Conservation (phyloP, 2,329 filamentous ascomycete species). For the Penicillium sp. region DNA sequence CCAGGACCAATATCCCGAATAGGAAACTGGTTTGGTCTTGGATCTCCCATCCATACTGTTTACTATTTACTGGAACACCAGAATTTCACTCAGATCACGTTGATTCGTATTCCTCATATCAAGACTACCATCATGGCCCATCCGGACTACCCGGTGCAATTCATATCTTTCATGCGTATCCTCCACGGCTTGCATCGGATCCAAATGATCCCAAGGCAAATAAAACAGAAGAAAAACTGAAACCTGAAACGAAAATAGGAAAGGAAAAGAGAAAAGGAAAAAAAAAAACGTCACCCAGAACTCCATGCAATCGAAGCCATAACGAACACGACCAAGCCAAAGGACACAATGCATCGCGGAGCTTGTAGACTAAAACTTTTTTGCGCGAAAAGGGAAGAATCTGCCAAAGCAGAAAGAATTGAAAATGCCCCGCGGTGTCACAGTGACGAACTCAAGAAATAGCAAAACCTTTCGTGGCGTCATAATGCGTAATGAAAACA, state of each 20-base stretch:
- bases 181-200: slow-evolving; percentile 5
- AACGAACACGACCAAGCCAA: slow-evolving; percentile 8
- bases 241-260: slow-evolving; percentile 9
- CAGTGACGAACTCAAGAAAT: slow-evolving; percentile 8
- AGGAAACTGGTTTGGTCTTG: too few relatives aligned
- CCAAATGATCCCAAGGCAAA: slow-evolving; percentile 5
- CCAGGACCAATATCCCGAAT: too few relatives aligned
- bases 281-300: slow-evolving; percentile 9
- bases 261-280: slow-evolving; percentile 13
- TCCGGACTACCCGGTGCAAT: background rate
- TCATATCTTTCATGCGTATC: slow-evolving; percentile 16
- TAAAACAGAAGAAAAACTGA: slow-evolving; percentile 10
- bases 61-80: too few relatives aligned
- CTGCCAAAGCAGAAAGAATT: slow-evolving; percentile 17
- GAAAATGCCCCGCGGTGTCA: slow-evolving; percentile 20
- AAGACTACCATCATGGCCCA: too few relatives aligned
- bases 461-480: slow-evolving; percentile 13
- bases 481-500: slow-evolving; percentile 20
- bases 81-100: too few relatives aligned
- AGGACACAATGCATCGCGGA: slow-evolving; percentile 16
- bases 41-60: too few relatives aligned
- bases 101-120: too few relatives aligned
- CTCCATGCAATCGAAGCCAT: slow-evolving; percentile 24
- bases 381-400: slow-evolving; percentile 10
- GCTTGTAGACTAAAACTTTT: slow-evolving; percentile 19